Evolutionary conservation across 768 basidiomycete genomes (phyloP), one percentile per base, ranked within the genome.

Genomic region (Daedalea quercina): DNA sequence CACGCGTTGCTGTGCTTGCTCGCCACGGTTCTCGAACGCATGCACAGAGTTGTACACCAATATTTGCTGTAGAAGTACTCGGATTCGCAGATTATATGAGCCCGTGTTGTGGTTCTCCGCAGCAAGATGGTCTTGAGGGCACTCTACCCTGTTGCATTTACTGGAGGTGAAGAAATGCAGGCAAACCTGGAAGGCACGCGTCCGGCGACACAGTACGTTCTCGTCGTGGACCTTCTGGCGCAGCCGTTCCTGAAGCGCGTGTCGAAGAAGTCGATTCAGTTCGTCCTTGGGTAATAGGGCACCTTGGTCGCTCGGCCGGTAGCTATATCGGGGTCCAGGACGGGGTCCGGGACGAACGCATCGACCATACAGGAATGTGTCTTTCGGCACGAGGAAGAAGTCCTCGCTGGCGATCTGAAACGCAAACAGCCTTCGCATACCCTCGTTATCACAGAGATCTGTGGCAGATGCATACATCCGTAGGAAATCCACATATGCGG

Each of bases 11-110:
- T 24, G 44, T 12, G 26, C 19, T 7, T 46, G 53, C 23, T 54
- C 50, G 22, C 9, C n/a, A 15, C 42, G 26, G 15, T 53, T 3
- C 35, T 53, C 48, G 20, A 55, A 13, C 1, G 35, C 58, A 46
- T 64, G 53, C 2, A 70, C 56, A 7, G 57, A 57, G 24, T 78
- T 70, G 40, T 76, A 68, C 15, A 82, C 77, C 44, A 70, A 56
- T 1, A 83, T 73, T 46, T 81, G 78, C 44, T 73, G 73, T 1
- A 84, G 52, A 57, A 78, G 73, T 23, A 78, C 60, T 3, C 71
- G 65, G 7, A 81, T 61, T 11, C 73, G 72, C 19, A 59, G 23
- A 41, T 76, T 75, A 45, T 74, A 81, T 58, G 65, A 69, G n/a
- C 57, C 57, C 1, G 61, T 31, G 28, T 60, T 64, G 47, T 67